phyloP scores from a whole-genome alignment of 345 rosid species.

The Noccaea caerulescens region DNA sequence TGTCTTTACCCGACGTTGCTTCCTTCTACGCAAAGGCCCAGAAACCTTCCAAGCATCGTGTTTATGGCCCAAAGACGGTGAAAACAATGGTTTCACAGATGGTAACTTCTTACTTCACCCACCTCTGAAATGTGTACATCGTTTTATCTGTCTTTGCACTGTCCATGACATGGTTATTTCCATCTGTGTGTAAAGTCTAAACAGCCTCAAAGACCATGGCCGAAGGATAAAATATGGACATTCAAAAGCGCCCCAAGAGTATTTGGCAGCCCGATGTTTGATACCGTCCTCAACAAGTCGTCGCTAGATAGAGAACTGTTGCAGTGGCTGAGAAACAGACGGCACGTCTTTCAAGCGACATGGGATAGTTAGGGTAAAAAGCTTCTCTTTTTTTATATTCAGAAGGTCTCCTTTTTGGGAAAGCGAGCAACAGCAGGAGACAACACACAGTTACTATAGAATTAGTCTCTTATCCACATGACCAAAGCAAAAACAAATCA shows the following conservation, averaged over 20 bases:
- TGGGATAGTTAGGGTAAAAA: conserved; percentile 63
- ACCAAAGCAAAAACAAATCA: conserved; percentile 17
- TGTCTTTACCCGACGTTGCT: conserved; percentile 81
- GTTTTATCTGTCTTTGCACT: conserved; percentile 3
- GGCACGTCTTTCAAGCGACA: conserved; percentile 64
- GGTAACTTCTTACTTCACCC: conserved; percentile 53
- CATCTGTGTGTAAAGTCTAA: conserved; percentile 59
- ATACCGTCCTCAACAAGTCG: conserved; percentile 59
- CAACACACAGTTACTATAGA: conserved; percentile 28
- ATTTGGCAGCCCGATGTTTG: conserved; percentile 95
- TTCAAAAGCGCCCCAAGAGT: conserved; percentile 63
- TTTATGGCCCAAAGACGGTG: conserved; percentile 80
- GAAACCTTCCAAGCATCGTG: conserved; percentile 77
- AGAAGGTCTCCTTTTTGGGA: conserved; percentile 33
- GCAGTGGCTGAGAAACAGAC: conserved; percentile 90
- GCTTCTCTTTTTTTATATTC: conserved; percentile 1
- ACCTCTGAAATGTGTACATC: neutral
- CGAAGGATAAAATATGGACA: conserved; percentile 91
- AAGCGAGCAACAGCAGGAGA: neutral
- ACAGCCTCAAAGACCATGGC: conserved; percentile 91
- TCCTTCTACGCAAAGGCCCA: conserved; percentile 90
- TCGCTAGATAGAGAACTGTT: conserved; percentile 78
- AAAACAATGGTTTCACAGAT: conserved; percentile 77
- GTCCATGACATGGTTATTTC: neutral
- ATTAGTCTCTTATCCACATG: conserved; percentile 27